phyloP scores from a whole-genome alignment of 768 basidiomycete species.

The Xanthoconium purpureum region DNA sequence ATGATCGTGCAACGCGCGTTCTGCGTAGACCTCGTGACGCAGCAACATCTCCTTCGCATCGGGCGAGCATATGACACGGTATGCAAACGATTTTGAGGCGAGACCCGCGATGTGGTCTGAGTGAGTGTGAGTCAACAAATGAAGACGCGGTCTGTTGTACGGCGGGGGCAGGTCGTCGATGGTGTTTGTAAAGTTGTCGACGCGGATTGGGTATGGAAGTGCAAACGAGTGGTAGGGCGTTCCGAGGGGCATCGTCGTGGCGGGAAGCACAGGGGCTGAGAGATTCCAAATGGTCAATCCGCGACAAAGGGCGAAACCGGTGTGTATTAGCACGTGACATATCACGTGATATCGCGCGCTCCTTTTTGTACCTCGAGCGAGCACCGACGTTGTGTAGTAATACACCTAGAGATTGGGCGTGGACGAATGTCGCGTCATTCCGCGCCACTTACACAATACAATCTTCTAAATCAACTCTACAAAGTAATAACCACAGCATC shows the following conservation, averaged over 20 bases:
- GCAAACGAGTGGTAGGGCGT: conserved; percentile 76
- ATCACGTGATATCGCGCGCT: background rate
- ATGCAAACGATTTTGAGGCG: conserved; percentile 68
- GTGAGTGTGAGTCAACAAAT: conserved; percentile 89
- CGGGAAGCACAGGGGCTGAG: conserved; percentile 17
- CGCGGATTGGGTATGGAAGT: conserved; percentile 77
- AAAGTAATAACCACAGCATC: too few species aligned
- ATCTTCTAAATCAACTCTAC: too few species aligned
- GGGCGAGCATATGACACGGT: conserved; percentile 69
- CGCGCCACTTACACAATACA: too few species aligned
- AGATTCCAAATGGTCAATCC: background rate
- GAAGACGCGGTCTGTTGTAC: conserved; percentile 42
- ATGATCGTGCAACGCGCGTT: conserved; percentile 55
- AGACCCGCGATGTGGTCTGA: conserved; percentile 84
- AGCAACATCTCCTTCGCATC: conserved; percentile 88
- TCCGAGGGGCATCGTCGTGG: conserved; percentile 60
- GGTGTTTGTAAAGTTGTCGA: conserved; percentile 72
- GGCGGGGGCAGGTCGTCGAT: conserved; percentile 34
- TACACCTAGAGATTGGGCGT: too few species aligned
- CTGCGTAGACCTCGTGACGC: conserved; percentile 65
- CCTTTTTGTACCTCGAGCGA: too few species aligned
- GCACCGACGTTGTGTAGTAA: too few species aligned
- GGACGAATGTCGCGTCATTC: too few species aligned
- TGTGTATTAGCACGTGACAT: background rate
- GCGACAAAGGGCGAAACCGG: background rate